These are phyloP conservation scores for Fusarium brachygibbosum DNA, from an alignment of 2,329 filamentous ascomycete species.

Conservation along the genomic window DNA sequence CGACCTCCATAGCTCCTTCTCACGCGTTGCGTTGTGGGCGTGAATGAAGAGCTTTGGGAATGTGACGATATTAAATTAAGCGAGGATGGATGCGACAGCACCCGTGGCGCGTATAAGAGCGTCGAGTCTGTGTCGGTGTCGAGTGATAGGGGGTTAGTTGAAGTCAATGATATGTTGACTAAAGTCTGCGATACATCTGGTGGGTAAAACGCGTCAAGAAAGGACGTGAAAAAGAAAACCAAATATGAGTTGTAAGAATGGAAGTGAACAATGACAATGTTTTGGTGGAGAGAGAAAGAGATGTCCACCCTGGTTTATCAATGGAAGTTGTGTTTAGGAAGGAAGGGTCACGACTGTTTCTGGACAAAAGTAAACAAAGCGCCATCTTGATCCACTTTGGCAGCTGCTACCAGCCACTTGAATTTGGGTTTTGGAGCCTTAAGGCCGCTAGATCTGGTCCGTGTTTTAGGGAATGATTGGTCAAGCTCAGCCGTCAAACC, in stretches of 20 bases:
- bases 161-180: slow-evolving; percentile 42
- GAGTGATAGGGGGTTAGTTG: slow-evolving; percentile 13
- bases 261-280: slow-evolving; percentile 18
- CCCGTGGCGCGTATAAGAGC: slow-evolving; percentile 43
- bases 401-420: slow-evolving; percentile 23
- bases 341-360: slow-evolving; percentile 49
- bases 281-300: slow-evolving; percentile 34
- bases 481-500: not conserved
- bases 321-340: slow-evolving; percentile 40
- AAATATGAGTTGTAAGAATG: slow-evolving; percentile 29
- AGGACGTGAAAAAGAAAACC: slow-evolving; percentile 32
- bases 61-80: slow-evolving; percentile 32
- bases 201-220: slow-evolving; percentile 28
- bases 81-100: slow-evolving; percentile 42
- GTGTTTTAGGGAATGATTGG: slow-evolving; percentile 13
- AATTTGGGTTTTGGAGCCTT: slow-evolving; percentile 4
- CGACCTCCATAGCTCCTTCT: slow-evolving; percentile 58
- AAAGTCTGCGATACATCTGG: slow-evolving; percentile 33
- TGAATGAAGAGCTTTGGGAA: slow-evolving; percentile 35
- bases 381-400: slow-evolving; percentile 20
- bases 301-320: slow-evolving; percentile 34
- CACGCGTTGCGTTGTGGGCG: slow-evolving; percentile 42
- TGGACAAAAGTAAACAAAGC: slow-evolving; percentile 55
- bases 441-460: slow-evolving; percentile 13
- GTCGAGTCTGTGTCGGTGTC: slow-evolving; percentile 23